Evolutionary conservation across 2,329 filamentous ascomycete genomes (phyloP).

Genomic region (Colletotrichum chlorophyti): DNA sequence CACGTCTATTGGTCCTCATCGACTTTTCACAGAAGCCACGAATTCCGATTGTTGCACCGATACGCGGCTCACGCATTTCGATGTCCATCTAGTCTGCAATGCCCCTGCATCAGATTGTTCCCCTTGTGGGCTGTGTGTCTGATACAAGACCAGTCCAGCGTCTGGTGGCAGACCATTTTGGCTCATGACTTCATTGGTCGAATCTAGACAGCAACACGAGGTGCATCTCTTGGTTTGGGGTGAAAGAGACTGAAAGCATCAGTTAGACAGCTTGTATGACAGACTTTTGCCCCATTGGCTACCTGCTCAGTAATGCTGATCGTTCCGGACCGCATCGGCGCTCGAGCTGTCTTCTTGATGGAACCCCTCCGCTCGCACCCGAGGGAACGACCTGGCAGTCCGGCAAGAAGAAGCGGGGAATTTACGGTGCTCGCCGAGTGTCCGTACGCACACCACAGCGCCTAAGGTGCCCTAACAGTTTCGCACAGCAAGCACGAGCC

Average conservation of each 20-base stretch:
- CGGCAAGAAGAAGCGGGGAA: slow-evolving; percentile 11
- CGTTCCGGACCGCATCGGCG: background rate
- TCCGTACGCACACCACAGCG: too few species aligned
- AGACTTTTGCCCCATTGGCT: background rate
- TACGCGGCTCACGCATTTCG: background rate
- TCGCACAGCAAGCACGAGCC: background rate
- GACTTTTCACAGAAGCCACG: too few species aligned
- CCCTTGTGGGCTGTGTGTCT: too few species aligned
- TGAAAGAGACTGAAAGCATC: background rate
- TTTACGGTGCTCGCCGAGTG: slow-evolving; percentile 7
- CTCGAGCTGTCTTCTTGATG: slow-evolving; percentile 1
- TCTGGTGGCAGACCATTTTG: too few species aligned
- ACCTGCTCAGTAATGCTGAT: background rate
- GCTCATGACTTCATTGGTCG: background rate
- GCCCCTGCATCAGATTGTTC: background rate
- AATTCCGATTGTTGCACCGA: too few species aligned
- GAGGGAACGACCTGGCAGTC: slow-evolving; percentile 2
- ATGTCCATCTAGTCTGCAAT: background rate
- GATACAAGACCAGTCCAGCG: too few species aligned
- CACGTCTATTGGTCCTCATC: background rate
- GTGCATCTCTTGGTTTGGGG: background rate
- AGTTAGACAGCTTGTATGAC: slow-evolving; percentile 7
- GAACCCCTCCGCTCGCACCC: background rate
- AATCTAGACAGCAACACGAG: too few species aligned
- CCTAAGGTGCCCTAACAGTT: too few species aligned